phyloP scores from a whole-genome alignment of 257 asterid species.

The Plantago ovata region DNA sequence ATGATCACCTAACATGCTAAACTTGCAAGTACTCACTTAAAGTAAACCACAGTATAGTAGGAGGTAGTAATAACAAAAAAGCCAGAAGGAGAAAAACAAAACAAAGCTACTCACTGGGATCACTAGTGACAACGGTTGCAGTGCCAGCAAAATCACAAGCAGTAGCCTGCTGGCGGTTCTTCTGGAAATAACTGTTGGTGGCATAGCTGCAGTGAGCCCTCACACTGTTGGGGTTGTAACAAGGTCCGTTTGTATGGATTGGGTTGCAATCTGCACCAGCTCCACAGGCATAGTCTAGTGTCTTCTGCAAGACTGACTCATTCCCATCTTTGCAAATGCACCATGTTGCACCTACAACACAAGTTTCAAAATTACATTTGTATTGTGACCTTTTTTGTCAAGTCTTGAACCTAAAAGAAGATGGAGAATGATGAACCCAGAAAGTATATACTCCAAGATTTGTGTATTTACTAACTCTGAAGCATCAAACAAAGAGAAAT shows the following conservation, averaged over 20 bases:
- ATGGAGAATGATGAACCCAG: background rate
- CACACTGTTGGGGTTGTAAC: conserved; percentile 70
- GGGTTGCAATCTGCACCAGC: conserved; percentile 84
- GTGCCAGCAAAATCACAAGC: conserved; percentile 80
- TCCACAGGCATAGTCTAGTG: conserved; percentile 90
- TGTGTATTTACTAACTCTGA: background rate
- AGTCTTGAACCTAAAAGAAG: background rate
- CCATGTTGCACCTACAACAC: conserved; percentile 61
- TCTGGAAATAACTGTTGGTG: conserved; percentile 80
- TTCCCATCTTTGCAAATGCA: conserved; percentile 81
- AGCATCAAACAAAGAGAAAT: background rate
- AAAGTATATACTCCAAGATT: background rate
- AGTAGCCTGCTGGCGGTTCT: conserved; percentile 43
- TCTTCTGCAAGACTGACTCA: conserved; percentile 51
- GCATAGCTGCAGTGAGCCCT: conserved; percentile 83
- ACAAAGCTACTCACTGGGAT: conserved; percentile 53
- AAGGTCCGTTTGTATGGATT: conserved; percentile 45
- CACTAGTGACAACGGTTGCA: conserved; percentile 40
- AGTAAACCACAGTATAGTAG: too few species aligned
- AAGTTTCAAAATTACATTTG: background rate
- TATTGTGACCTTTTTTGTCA: background rate
- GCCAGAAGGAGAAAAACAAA: background rate
- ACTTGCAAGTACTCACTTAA: too few species aligned
- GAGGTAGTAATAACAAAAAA: background rate
- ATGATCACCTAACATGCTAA: too few species aligned